phyloP scores from a whole-genome alignment of 495 filamentous ascomycete species.

The Aspergillus nanangensis region DNA sequence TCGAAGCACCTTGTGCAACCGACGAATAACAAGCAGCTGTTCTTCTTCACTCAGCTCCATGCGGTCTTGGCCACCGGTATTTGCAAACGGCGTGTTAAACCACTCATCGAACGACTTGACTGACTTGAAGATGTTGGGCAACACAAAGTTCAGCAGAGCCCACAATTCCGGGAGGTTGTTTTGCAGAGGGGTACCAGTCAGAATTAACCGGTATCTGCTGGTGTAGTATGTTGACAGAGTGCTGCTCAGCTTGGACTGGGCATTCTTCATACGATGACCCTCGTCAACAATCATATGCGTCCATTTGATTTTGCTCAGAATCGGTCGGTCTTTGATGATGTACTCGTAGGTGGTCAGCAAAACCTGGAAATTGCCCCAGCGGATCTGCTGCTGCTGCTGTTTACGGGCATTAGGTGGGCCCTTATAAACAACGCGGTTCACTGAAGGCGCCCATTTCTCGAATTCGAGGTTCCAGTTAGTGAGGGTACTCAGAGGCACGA shows the following conservation, averaged over 20 bases:
- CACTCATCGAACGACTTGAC: conserved; percentile 99
- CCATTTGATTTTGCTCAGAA: conserved; percentile 97
- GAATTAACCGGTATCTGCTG: conserved; percentile 90
- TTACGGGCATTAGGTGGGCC: conserved; percentile 87
- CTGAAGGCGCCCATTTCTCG: conserved; percentile 94
- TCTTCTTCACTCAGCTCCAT: conserved; percentile 99
- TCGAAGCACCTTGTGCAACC: conserved; percentile 94
- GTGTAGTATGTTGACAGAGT: conserved; percentile 93
- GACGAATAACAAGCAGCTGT: conserved; percentile 94
- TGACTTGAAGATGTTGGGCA: conserved; percentile 98
- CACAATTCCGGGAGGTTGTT: conserved; percentile 96
- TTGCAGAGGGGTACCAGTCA: conserved; percentile 95
- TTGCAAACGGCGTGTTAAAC: conserved; percentile 99
- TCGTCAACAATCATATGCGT: conserved; percentile 99
- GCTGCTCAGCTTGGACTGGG: conserved; percentile 92
- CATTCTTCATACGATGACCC: conserved; percentile 99
- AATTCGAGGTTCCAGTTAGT: conserved; percentile 99
- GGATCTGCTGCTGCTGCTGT: conserved; percentile 86
- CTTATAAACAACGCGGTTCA: conserved; percentile 90
- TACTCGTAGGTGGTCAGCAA: conserved; percentile 97
- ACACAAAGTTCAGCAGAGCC: conserved; percentile 96
- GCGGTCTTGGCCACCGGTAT: conserved; percentile 95
- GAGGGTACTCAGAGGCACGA: conserved; percentile 91
- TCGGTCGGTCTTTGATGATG: conserved; percentile 95
- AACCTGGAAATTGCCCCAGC: conserved; percentile 93